Conservation (phyloP, 2,329 filamentous ascomycete species). For the Penicillium fuscoglaucum region DNA sequence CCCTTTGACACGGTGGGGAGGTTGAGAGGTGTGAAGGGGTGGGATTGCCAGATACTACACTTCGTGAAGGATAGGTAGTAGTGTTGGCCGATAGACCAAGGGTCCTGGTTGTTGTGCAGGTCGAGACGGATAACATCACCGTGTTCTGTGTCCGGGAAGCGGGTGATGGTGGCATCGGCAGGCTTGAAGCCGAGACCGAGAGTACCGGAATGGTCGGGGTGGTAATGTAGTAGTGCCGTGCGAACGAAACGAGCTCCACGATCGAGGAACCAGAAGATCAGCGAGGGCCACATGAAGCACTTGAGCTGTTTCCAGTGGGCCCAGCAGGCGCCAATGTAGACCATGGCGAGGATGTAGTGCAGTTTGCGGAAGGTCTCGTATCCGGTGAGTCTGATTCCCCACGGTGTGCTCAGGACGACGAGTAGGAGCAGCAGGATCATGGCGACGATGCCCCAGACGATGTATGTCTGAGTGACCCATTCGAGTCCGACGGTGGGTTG, state of each 20-base stretch:
- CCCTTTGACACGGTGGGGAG: constrained; percentile 45
- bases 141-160: constrained; percentile 57
- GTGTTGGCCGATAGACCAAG: constrained; percentile 69
- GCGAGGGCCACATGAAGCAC: constrained; percentile 67
- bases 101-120: constrained; percentile 60
- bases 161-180: constrained; percentile 45
- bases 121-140: constrained; percentile 67
- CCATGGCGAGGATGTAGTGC: constrained; percentile 70
- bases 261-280: constrained; percentile 67
- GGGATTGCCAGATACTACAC: constrained; percentile 68
- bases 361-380: constrained; percentile 77
- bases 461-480: constrained; percentile 66
- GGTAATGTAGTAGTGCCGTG: constrained; percentile 58
- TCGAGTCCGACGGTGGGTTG: constrained; percentile 60
- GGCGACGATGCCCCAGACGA: constrained; percentile 71
- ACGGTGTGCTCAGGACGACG: constrained; percentile 59
- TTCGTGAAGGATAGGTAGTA: constrained; percentile 70
- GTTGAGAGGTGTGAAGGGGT: constrained; percentile 67
- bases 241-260: constrained; percentile 60
- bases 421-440: constrained; percentile 64
- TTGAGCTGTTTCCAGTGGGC: constrained; percentile 69
- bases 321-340: constrained; percentile 75
- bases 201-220: constrained; percentile 11
- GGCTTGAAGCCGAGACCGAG: constrained; percentile 35
- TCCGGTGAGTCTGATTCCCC: constrained; percentile 65